Base-by-base conservation (phyloP, 805 yeast species). In the Myxozyma lipomycoides region DNA sequence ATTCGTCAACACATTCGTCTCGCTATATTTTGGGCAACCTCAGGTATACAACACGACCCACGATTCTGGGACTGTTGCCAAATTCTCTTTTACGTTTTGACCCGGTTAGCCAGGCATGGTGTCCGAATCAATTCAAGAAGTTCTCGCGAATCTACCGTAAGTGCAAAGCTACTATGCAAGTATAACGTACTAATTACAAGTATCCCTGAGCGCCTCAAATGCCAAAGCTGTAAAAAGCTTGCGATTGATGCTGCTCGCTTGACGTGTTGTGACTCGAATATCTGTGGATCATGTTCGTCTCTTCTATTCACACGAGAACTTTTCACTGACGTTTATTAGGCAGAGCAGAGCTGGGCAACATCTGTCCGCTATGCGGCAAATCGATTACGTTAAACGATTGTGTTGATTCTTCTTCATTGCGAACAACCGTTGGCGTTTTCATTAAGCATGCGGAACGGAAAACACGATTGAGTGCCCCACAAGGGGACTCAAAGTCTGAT, bases 401-500 rank as follows among this genome's bases (percentile, higher is more conserved):
- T 23, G 38, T 32, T 24, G 50, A 48, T 12, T 45, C 56, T 24
- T 32, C 24, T 19, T 32, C 58, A 2, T 30, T 55, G 41, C 51
- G 58, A 4, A 53, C 58, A 2, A 55, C 59, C 2, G 41, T 55
- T 12, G 41, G 28, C 5, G 59, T 55, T 6, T 55, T 55, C 46
- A 28, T 55, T 6, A 55, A 49, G 35, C 58, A 53, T 24, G 54
- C 58, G 18, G 59, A 54, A 34, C 51, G 55, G 40, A 37, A 41
- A 9, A 48, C 54, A 12, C 43, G 46, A n/a, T n/a, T n/a, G n/a
- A n/a, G n/a, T n/a, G n/a, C n/a, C 18, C 21, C 41, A 19, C 25
- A 32, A 39, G 34, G 38, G 23, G 22, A 21, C 39, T 12, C 30
- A 17, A 15, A 28, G 32, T 12, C 32, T 28, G 32, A 7, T 28